A percentile compares a stretch with the other conserved stretches of the same genome.
Conservation (phyloP, 495 filamentous ascomycete species). For the Penicillium coffeae region DNA sequence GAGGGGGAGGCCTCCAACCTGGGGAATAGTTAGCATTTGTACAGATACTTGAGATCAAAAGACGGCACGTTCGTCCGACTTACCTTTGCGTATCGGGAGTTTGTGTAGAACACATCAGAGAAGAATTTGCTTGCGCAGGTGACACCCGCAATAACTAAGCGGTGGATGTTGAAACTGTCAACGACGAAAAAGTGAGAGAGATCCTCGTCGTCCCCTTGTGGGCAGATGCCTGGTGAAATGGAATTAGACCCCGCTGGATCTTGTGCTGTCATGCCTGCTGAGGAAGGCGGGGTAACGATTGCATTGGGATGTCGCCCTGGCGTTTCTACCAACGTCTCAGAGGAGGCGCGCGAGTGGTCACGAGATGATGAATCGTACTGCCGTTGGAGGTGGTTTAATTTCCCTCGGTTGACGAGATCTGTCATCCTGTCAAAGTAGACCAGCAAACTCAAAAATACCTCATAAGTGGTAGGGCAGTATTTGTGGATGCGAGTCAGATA, state of each 20-base stretch:
- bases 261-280: slow-evolving; percentile 30
- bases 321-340: slow-evolving; percentile 13
- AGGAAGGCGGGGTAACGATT: slow-evolving; percentile 37
- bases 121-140: slow-evolving; percentile 99
- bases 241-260: slow-evolving; percentile 30
- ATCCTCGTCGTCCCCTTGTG: slow-evolving; percentile 52
- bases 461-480: slow-evolving; percentile 97
- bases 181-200: slow-evolving; percentile 90
- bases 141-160: slow-evolving; percentile 93
- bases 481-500: slow-evolving; percentile 97
- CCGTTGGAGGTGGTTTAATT: slow-evolving; percentile 43
- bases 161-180: slow-evolving; percentile 98
- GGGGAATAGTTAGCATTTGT: slow-evolving; percentile 6
- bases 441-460: slow-evolving; percentile 91
- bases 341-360: slow-evolving; percentile 8
- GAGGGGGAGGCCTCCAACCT: slow-evolving; percentile 98
- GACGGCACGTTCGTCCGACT: too few relatives aligned
- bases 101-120: slow-evolving; percentile 98
- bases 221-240: slow-evolving; percentile 31
- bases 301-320: slow-evolving; percentile 10
- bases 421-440: slow-evolving; percentile 99
- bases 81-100: slow-evolving; percentile 99
- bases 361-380: slow-evolving; percentile 19
- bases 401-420: slow-evolving; percentile 82
- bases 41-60: too few relatives aligned